Evolutionary conservation across 2,329 filamentous ascomycete species (phyloP).

Genomic region (Plectosphaerella plurivora): DNA sequence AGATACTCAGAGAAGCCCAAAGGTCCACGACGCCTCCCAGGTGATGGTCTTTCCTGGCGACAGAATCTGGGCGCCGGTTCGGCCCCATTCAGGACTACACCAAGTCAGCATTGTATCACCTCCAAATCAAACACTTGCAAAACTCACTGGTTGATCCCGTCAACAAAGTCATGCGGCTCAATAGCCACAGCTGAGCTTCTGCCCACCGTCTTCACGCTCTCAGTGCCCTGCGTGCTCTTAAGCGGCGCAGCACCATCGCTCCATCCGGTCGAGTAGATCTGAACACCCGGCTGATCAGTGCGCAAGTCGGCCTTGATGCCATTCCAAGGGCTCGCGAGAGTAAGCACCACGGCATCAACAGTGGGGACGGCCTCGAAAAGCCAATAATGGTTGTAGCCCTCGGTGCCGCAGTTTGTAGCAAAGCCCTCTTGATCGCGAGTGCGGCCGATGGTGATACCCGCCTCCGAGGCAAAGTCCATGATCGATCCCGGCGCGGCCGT

Average conservation of each 20-base stretch:
- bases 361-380: slow-evolving; percentile 36
- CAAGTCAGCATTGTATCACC: slow-evolving; percentile 12
- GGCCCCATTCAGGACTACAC: slow-evolving; percentile 38
- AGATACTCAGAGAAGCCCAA: slow-evolving; percentile 18
- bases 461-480: slow-evolving; percentile 61
- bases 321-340: slow-evolving; percentile 56
- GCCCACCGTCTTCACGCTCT: slow-evolving; percentile 35
- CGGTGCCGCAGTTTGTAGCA: slow-evolving; percentile 56
- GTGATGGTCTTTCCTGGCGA: slow-evolving; percentile 34
- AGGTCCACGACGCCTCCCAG: slow-evolving; percentile 42
- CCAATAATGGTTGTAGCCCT: slow-evolving; percentile 65
- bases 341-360: slow-evolving; percentile 37
- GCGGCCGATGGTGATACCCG: slow-evolving; percentile 57
- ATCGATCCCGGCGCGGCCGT: slow-evolving; percentile 51
- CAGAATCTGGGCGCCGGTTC: slow-evolving; percentile 32
- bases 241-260: slow-evolving; percentile 44
- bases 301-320: slow-evolving; percentile 67
- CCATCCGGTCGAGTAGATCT: slow-evolving; percentile 66
- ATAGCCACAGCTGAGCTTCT: slow-evolving; percentile 70
- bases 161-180: slow-evolving; percentile 74
- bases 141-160: slow-evolving; percentile 66
- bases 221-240: slow-evolving; percentile 56
- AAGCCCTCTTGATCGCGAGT: slow-evolving; percentile 52
- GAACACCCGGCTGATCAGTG: slow-evolving; percentile 66
- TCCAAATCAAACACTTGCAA: neutral